These are phyloP conservation scores for Xylaria flabelliformis DNA, from an alignment of 495 filamentous ascomycete genomes.

Conservation along the genomic window DNA sequence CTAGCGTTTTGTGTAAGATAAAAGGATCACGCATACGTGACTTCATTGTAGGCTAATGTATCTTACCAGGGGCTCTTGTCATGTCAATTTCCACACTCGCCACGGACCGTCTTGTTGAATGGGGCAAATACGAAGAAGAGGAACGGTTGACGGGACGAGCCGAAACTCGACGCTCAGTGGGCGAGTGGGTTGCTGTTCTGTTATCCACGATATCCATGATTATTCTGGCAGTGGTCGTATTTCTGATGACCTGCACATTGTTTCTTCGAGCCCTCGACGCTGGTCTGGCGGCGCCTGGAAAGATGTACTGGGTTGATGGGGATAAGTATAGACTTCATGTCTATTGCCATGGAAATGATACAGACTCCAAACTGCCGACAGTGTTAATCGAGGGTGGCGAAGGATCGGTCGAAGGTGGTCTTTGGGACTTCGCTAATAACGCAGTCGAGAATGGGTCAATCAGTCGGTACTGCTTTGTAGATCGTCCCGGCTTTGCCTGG, in stretches of 20 bases:
- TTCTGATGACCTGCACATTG: slow-evolving; percentile 80
- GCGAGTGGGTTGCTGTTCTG: slow-evolving; percentile 85
- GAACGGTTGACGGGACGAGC: slow-evolving; percentile 88
- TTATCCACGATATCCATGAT: slow-evolving; percentile 72
- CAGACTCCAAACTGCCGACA: slow-evolving; percentile 65
- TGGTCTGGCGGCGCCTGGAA: slow-evolving; percentile 70
- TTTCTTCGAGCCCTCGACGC: slow-evolving; percentile 79
- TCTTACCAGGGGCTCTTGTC: slow-evolving; percentile 54
- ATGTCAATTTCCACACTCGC: slow-evolving; percentile 51
- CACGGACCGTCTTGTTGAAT: slow-evolving; percentile 72
- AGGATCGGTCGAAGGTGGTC: slow-evolving; percentile 72
- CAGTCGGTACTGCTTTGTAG: slow-evolving; percentile 90
- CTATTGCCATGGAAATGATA: slow-evolving; percentile 75
- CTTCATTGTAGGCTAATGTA: slow-evolving; percentile 66
- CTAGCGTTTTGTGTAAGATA: slow-evolving; percentile 76
- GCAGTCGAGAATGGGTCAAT: slow-evolving; percentile 77
- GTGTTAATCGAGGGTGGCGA: slow-evolving; percentile 85
- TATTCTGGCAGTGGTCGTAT: slow-evolving; percentile 65
- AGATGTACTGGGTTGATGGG: slow-evolving; percentile 77
- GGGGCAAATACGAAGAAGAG: slow-evolving; percentile 92
- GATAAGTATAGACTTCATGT: slow-evolving; percentile 82
- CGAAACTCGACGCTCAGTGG: slow-evolving; percentile 80
- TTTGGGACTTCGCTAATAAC: slow-evolving; percentile 73
- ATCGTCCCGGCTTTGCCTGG: slow-evolving; percentile 88
- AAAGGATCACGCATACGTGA: neutral